Evolutionary conservation across 2,329 filamentous ascomycete genomes (phyloP).

Genomic region (Pseudocercospora vitis): DNA sequence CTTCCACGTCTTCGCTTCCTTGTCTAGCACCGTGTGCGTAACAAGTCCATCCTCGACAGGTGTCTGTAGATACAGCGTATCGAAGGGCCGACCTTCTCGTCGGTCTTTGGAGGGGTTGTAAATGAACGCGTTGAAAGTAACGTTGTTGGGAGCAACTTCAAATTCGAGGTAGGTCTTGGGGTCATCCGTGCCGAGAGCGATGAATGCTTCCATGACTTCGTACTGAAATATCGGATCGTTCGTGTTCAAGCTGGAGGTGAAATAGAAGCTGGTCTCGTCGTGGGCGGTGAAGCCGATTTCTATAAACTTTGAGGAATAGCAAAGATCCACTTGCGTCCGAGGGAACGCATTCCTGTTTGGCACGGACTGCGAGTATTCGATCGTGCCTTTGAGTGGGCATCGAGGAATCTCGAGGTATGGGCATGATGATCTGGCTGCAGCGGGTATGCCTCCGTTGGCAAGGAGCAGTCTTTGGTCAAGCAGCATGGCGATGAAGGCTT

Average conservation of each 20-base stretch:
- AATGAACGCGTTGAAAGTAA: conserved; percentile 21
- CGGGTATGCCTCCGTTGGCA: background rate
- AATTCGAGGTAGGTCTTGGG: conserved; percentile 22
- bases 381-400: conserved; percentile 18
- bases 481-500: background rate
- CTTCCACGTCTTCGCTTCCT: conserved; percentile 9
- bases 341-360: conserved; percentile 15
- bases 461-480: background rate
- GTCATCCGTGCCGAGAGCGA: conserved; percentile 9
- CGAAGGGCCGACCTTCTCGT: conserved; percentile 12
- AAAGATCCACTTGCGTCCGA: conserved; percentile 18
- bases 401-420: conserved; percentile 18
- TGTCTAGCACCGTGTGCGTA: conserved; percentile 12
- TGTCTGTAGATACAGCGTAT: conserved; percentile 12
- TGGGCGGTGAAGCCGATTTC: conserved; percentile 16
- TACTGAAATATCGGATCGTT: conserved; percentile 23
- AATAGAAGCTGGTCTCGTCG: conserved; percentile 22
- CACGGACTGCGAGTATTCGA: conserved; percentile 15
- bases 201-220: conserved; percentile 24
- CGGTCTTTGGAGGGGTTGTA: conserved; percentile 19
- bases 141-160: conserved; percentile 21
- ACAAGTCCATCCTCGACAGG: conserved; percentile 11
- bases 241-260: conserved; percentile 14
- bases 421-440: background rate
- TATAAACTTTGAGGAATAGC: conserved; percentile 15